Evolutionary conservation across 495 filamentous ascomycete genomes (phyloP), one percentile per base, ranked within the genome.

Genomic region (Xylaria nigripes): DNA sequence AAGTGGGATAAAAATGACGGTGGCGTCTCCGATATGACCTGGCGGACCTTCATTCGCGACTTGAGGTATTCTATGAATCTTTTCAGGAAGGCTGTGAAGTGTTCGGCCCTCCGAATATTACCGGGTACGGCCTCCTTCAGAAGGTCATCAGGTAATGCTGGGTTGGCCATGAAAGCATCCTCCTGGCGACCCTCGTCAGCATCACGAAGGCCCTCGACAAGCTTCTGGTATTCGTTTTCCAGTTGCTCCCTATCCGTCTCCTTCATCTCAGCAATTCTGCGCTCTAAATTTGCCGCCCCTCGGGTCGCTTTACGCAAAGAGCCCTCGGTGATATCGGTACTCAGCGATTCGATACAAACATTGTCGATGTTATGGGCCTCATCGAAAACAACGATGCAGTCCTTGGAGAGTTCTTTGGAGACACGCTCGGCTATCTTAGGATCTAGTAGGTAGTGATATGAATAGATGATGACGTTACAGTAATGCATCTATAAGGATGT

Each of bases 331-430:
- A 99, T 76, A 67, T 99, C 93, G 24, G 95, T 95, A 62, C 92
- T 96, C 19, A 96, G 76, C 12, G 93, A 95, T 61, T 99, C 93
- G 56, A 99, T 99, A 67, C 94, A 97, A 47, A 99, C 93, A 68
- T 99, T 99, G 76, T 99, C 93, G 61, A 99, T 99, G 57, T 99
- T 99, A 70, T 99, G 93, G 18, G 93, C 93, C 62, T 99, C 93
- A 64, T 99, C 93, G 60, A 99, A 99, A 13, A 99, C 94, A 15
- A 99, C 88, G 24, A 99, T 99, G 65, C 90, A 95, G 66, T 99
- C 93, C 56, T 96, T 97, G 6, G 93, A 96, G 6, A 99, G 78
- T 61, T 99, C 92, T 67, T 87, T 89, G 1, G 94, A 97, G 2
- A 99, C 93, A 47, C 93, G 78, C 66, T 99, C 93, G 21, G 93